Base-by-base conservation (phyloP, 805 yeast species). In the Saturnispora ahearnii region DNA sequence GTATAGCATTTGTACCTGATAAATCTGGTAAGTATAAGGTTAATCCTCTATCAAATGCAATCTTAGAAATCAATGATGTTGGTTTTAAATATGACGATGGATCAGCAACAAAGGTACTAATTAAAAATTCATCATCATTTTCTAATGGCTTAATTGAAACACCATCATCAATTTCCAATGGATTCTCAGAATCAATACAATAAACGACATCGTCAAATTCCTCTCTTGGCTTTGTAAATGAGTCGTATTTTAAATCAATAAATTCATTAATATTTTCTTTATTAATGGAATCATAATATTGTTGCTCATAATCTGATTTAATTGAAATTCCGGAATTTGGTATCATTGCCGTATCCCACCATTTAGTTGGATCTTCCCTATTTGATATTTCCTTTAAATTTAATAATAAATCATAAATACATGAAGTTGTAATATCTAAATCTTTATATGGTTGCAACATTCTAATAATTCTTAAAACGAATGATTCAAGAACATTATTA, bases 101-200 rank as follows among this genome's bases (percentile, higher is more conserved):
- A 62, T 91, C 89, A 1, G 98, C 97, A 54, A 91, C 78, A 62
- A 85, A 96, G 2, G 88, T 73, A 30, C 82, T 76, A 5, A 90
- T 56, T 9, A 70, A 66, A 56, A 68, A 77, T 12, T 59, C 59
- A 3, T 64, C 61, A 1, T 62, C 55, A 1, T 59, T 57, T 36
- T 36, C 40, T 4, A 55, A 48, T 46, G 28, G 55, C 54, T 29
- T 57, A 18, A 91, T 69, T 1, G 96, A 79, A 28, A 91, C 73
- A 44, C 97, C 99, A 65, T 91, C 99, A 64, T 91, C 99, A 52
- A 93, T 84, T 64, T 93, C 98, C 56, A 84, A 83, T 0, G 98
- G 96, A 40, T 73, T 73, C 3, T 71, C 77, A 3, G 83, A 73
- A 66, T 93, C 99, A 51, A 91, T 87, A 65, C 97, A 89, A 62